Conservation (phyloP, 2,329 filamentous ascomycete species). For the Lasiodiplodia sp. region DNA sequence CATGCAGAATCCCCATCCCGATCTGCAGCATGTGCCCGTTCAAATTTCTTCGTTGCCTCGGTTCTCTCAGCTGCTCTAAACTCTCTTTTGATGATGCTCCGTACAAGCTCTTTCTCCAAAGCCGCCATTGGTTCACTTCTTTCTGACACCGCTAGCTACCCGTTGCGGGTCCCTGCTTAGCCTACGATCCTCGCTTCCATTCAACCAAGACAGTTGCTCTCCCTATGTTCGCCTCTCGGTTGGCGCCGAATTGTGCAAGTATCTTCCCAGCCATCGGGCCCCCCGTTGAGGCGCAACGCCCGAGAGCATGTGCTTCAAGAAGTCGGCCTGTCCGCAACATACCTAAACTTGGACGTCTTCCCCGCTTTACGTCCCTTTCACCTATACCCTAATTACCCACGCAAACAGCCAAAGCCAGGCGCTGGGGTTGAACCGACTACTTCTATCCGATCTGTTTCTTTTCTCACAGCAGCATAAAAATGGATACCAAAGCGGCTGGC, state of each 20-base stretch:
- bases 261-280: conserved; percentile 9
- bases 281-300: conserved; percentile 10
- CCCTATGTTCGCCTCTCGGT: conserved; percentile 1
- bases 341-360: conserved; percentile 15
- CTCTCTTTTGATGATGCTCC: conserved; percentile 7
- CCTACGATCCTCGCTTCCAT: not conserved
- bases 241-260: conserved; percentile 22
- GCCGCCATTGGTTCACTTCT: conserved; percentile 10
- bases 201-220: conserved; percentile 18
- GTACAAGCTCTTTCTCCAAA: not conserved
- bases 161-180: conserved; percentile 18
- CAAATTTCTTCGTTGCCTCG: conserved; percentile 14
- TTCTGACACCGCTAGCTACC: conserved; percentile 10
- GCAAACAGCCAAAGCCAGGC: not conserved
- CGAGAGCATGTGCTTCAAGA: conserved; percentile 27
- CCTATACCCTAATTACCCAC: not conserved
- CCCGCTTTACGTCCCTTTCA: conserved; percentile 17
- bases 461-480: not conserved
- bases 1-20: conserved; percentile 7
- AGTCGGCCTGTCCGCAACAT: conserved; percentile 10
- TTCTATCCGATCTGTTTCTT: not conserved
- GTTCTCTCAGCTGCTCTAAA: conserved; percentile 3
- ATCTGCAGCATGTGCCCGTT: conserved; percentile 24
- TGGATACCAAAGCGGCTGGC: conserved; percentile 3
- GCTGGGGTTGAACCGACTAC: not conserved